Conservation (phyloP, 352 stramenopile species). For the Halophytophthora polymorphica region DNA sequence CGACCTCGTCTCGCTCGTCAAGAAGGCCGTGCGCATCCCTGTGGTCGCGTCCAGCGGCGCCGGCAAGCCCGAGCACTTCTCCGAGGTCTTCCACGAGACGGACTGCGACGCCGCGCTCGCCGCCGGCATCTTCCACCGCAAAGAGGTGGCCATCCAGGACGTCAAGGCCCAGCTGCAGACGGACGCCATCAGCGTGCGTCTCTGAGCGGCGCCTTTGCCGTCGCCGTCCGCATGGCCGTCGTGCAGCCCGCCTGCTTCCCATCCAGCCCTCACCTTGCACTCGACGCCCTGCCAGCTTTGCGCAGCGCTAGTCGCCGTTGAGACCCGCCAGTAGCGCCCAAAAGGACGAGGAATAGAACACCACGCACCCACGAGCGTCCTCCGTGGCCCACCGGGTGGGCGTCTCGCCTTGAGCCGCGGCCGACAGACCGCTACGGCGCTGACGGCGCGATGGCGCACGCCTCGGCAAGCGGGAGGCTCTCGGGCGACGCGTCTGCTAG, state of each 20-base stretch:
- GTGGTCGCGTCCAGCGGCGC: slow-evolving; percentile 97
- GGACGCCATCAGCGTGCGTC: slow-evolving; percentile 66
- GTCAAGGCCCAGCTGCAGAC: slow-evolving; percentile 91
- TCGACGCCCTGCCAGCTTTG: too few species aligned
- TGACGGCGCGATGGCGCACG: too few species aligned
- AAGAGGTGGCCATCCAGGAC: slow-evolving; percentile 94
- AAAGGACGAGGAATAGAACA: too few species aligned
- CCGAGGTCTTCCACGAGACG: slow-evolving; percentile 91
- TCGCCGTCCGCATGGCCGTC: too few species aligned
- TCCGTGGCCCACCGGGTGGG: too few species aligned
- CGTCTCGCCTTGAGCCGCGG: too few species aligned
- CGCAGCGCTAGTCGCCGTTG: too few species aligned
- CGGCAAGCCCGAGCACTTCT: slow-evolving; percentile 93
- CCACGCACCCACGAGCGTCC: too few species aligned
- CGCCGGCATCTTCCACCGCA: slow-evolving; percentile 97
- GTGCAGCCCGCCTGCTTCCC: too few species aligned
- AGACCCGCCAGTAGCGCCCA: too few species aligned
- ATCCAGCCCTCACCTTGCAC: too few species aligned
- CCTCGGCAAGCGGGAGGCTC: not conserved
- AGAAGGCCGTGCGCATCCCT: slow-evolving; percentile 92
- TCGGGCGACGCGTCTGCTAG: not conserved
- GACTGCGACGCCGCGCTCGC: slow-evolving; percentile 95
- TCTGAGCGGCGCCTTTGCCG: slow-evolving; percentile 17
- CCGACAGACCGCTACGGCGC: too few species aligned
- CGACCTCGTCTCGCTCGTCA: slow-evolving; percentile 64